Conservation (phyloP, 2,329 filamentous ascomycete genomes). For the Fusarium goolgardi region DNA sequence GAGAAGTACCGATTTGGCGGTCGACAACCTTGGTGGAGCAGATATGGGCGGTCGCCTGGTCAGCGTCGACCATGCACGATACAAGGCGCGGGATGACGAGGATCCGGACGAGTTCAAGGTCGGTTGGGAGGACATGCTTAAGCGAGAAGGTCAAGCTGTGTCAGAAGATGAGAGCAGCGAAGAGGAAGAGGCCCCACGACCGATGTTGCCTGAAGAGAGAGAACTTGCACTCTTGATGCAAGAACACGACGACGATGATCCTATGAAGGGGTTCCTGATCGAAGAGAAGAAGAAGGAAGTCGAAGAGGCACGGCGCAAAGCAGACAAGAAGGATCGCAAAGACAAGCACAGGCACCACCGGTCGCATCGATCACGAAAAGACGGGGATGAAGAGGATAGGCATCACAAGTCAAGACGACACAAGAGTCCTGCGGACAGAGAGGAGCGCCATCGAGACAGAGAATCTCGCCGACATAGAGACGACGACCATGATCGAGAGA, state of each 20-base stretch:
- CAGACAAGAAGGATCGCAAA: conserved; percentile 62
- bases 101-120: conserved; percentile 69
- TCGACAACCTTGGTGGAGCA: conserved; percentile 93
- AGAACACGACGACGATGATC: conserved; percentile 93
- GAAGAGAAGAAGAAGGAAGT: conserved; percentile 93
- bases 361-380: conserved; percentile 56
- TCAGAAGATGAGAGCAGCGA: conserved; percentile 61
- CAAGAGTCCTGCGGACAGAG: conserved; percentile 48
- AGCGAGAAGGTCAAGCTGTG: conserved; percentile 60
- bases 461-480: conserved; percentile 49
- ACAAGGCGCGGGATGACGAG: conserved; percentile 87
- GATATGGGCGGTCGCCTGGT: conserved; percentile 83
- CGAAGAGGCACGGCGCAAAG: conserved; percentile 70
- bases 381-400: conserved; percentile 49
- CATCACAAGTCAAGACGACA: conserved; percentile 54
- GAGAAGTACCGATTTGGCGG: conserved; percentile 92
- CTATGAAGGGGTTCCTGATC: conserved; percentile 93
- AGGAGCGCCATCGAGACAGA: conserved; percentile 47
- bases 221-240: conserved; percentile 80
- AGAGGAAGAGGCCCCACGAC: conserved; percentile 62
- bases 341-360: conserved; percentile 62
- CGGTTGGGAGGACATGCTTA: conserved; percentile 69
- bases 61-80: conserved; percentile 91
- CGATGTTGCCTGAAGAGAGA: conserved; percentile 81
- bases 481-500: conserved; percentile 46